Base-by-base conservation (phyloP, 345 rosid genomes). In the Eucalyptus microcorys region DNA sequence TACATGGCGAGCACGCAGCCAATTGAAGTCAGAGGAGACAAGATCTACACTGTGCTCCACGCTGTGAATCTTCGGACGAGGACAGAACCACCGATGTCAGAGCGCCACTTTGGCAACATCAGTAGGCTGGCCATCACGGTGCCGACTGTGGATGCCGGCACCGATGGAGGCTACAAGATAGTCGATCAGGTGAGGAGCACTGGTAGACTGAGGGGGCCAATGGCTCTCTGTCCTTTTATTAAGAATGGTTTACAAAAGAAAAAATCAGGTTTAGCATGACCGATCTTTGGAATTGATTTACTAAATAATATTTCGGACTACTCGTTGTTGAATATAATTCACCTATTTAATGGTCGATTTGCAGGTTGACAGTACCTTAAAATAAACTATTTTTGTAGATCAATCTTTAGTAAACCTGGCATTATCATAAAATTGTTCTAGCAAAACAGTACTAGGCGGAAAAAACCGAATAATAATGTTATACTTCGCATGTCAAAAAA, bases 61-160 rank as follows among this genome's bases (percentile, higher is more conserved):
- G 90, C 90, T 12, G 90, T 89, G 81, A 89, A 89, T 53, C 68
- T 89, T 16, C 88, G 90, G n/a, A 43, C 88, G 7, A 85, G 90
- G 80, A 89, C 61, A 71, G 90, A 89, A 26, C 90, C 90, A 7
- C 87, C 90, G 34, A 86, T 89, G 5, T 79, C 90, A 24, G 88
- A 87, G 88, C 87, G 83, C 80, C 59, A 87, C 61, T 89, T 89
- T 45, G 90, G 90, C 30, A 89, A 89, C 45, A 89, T 89, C 37
- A 87, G 90, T 52, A 85, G 90, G 88, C n/a, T 89, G 48, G 87
- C 91, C 3, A 24, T 89, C 43, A 84, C 91, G 24, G 14, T 47
- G 64, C 91, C 91, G 1, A 79, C 50, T 4, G 32, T 34, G 43
- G 86, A 80, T 37, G 79, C 50, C 4, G 49, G 32, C 21, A 21